Conservation (phyloP, 495 filamentous ascomycete species). For the Jackrogersella minutella region DNA sequence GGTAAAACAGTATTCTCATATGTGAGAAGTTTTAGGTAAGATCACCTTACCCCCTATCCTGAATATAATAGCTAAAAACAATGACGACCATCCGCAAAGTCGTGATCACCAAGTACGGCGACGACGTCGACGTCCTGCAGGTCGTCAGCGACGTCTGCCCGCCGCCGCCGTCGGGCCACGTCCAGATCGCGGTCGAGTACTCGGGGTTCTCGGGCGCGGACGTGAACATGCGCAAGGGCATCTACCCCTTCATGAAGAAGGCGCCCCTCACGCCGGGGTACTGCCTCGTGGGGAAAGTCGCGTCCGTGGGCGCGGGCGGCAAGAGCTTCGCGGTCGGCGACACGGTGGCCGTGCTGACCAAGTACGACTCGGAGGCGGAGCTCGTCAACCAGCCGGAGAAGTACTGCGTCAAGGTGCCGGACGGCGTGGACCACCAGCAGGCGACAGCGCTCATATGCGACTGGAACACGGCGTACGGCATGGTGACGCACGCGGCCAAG, state of each 20-base stretch:
- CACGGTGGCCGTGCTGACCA: constrained; percentile 48
- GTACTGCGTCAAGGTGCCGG: constrained; percentile 49
- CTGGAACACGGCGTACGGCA: constrained; percentile 54
- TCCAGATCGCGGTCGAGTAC: constrained; percentile 53
- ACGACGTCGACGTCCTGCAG: constrained; percentile 38
- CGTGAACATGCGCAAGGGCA: constrained; percentile 53
- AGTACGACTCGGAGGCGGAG: constrained; percentile 52
- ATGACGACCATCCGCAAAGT: constrained; percentile 50
- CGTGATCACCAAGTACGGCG: constrained; percentile 48
- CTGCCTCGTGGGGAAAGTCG: constrained; percentile 45
- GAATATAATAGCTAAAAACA: background rate
- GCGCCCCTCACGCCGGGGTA: constrained; percentile 55
- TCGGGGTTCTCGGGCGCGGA: constrained; percentile 52
- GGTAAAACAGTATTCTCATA: too few species aligned
- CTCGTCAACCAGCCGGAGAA: constrained; percentile 52
- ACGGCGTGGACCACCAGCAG: constrained; percentile 45
- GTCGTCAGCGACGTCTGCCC: constrained; percentile 43
- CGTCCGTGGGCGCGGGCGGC: constrained; percentile 41
- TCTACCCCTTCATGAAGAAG: constrained; percentile 48
- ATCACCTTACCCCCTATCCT: too few species aligned
- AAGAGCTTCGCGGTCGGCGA: constrained; percentile 43
- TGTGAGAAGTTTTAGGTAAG: too few species aligned
- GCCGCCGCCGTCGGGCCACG: constrained; percentile 42
- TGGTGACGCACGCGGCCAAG: constrained; percentile 48
- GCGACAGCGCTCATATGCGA: constrained; percentile 46